Conservation (phyloP, 1,139 yeast genomes). For the Suhomyces bribrorum region DNA sequence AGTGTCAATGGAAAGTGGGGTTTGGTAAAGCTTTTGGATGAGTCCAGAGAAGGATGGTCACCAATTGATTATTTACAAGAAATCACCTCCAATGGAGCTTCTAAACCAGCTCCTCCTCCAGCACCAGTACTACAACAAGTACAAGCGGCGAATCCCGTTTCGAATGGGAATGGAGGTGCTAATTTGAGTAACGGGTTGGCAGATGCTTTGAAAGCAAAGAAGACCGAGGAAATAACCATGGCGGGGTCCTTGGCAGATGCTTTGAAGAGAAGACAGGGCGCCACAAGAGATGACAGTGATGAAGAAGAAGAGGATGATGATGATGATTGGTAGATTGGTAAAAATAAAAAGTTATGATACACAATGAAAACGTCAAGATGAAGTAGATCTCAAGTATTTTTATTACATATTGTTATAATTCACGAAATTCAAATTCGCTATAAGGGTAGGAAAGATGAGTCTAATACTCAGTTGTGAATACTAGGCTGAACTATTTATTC, state of each 20-base stretch:
- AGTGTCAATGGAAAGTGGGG: constrained; percentile 88
- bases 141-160: constrained; percentile 19
- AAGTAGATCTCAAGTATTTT: too few species aligned
- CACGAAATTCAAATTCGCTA: too few species aligned
- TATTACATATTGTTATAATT: too few species aligned
- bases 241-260: constrained; percentile 93
- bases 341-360: constrained; percentile 1
- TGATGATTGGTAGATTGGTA: constrained; percentile 23
- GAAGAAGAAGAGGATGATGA: constrained; percentile 73
- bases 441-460: too few species aligned
- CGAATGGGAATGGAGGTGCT: constrained; percentile 6
- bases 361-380: constrained; percentile 2
- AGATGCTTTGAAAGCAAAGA: constrained; percentile 68
- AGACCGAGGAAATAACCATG: constrained; percentile 61
- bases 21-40: constrained; percentile 75
- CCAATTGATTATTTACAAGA: constrained; percentile 88
- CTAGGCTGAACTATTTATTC: too few species aligned
- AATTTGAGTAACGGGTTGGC: constrained; percentile 68
- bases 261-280: constrained; percentile 78
- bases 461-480: too few species aligned
- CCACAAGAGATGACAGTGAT: constrained; percentile 70
- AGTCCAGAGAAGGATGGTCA: constrained; percentile 90
- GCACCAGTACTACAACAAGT: constrained; percentile 27
- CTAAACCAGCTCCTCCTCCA: constrained; percentile 34
- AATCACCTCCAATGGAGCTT: constrained; percentile 34